Base-by-base conservation (phyloP, 148 eudicot genomes). In the Spergularia marina region DNA sequence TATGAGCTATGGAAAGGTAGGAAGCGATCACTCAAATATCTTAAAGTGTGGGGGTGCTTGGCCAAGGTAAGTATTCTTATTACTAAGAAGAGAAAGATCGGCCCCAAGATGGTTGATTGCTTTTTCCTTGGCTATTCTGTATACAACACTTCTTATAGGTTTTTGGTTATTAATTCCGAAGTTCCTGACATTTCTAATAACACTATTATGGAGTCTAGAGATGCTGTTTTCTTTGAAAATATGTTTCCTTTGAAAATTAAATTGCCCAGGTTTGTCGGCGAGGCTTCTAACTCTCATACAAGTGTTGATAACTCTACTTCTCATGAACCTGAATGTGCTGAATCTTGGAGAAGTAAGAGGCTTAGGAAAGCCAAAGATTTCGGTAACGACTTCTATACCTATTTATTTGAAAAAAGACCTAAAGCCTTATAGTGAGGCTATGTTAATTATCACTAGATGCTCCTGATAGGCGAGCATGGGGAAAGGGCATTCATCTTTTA, bases 121-220 rank as follows among this genome's bases (percentile, higher is more conserved):
- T n/a, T 53, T 2, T 70, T 70, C 10, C 25, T 54, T 55, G 63
- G 74, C 7, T 70, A 53, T 17, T 25, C 74, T 36, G 4, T 55
- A 13, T 12, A 55, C n/a, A 71, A 25, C 34, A 71, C 63, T 34
- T 54, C 63, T 30, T 71, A 55, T 23, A 71, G 74, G 34, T 54
- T 55, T 71, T 49, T 71, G 9, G 63, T 55, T 52, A 14, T 55
- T 36, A 71, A 71, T 36, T 71, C 51, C 12, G 74, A 55, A 9
- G 40, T 71, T 7, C 1, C 13, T 56, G 52, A 54, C 1, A 70
- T 70, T 54, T 53, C 60, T 53, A 54, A 70, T 53, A 70, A 53
- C 21, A 70, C 61, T 70, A 53, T 54, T 16, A 53, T 53, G 49
- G 61, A 54, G 11, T 53, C 74, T 1, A 15, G 61, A 30, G 41